Evolutionary conservation across 2,329 filamentous ascomycete genomes (phyloP).

Genomic region (Zasmidium citrigriseum): DNA sequence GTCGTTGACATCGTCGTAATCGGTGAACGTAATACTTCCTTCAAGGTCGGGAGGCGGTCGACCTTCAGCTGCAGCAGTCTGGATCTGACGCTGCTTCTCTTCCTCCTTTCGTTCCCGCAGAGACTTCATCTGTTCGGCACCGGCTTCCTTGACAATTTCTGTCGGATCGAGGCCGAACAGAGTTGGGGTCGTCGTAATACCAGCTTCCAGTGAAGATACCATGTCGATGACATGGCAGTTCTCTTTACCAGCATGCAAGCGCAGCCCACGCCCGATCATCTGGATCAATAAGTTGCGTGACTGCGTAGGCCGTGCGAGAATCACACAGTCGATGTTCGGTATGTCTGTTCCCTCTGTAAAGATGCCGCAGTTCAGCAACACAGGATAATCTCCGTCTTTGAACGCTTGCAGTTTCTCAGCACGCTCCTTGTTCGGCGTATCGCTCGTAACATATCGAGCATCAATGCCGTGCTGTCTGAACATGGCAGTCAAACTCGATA

Average conservation of each 20-base stretch:
- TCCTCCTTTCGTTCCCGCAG: constrained; percentile 51
- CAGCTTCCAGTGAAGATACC: constrained; percentile 80
- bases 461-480: constrained; percentile 80
- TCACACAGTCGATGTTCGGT: constrained; percentile 91
- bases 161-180: constrained; percentile 88
- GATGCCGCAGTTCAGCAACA: constrained; percentile 91
- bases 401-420: constrained; percentile 74
- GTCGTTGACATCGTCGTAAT: constrained; percentile 91
- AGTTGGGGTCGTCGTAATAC: constrained; percentile 87
- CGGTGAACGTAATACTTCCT: constrained; percentile 72
- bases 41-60: constrained; percentile 20
- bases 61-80: constrained; percentile 10
- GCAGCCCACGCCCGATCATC: constrained; percentile 96
- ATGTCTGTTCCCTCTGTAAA: constrained; percentile 98
- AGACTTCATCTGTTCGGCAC: constrained; percentile 61
- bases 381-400: constrained; percentile 73
- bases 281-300: constrained; percentile 93
- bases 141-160: constrained; percentile 70
- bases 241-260: constrained; percentile 75
- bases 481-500: constrained; percentile 69
- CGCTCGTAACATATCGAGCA: constrained; percentile 82
- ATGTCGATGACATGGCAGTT: constrained; percentile 97
- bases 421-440: constrained; percentile 70
- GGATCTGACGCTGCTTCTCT: constrained; percentile 43
- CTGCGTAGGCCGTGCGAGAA: constrained; percentile 83